phyloP scores from a whole-genome alignment of 1,284 basidiomycete genomes.

The Cryptococcus hybrid region DNA sequence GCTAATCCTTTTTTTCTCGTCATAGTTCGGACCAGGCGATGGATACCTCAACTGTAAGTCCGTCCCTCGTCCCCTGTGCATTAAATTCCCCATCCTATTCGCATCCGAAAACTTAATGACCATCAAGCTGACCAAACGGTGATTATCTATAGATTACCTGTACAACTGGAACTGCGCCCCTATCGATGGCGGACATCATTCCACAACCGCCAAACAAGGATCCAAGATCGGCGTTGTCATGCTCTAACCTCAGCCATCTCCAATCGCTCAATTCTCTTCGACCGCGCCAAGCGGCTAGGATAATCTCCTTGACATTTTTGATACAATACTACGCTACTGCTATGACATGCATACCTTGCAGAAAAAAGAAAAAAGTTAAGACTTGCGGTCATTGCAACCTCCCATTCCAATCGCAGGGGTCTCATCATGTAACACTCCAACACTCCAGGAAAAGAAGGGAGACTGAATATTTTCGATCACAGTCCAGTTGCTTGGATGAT shows the following conservation, averaged over 20 bases:
- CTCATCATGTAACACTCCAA: no score
- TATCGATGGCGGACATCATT: conserved; percentile 60
- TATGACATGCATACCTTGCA: no score
- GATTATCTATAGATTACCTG: conserved; percentile 61
- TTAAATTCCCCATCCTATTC: neutral
- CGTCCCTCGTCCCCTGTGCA: neutral
- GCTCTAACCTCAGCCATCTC: conserved; percentile 29
- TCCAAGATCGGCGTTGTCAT: conserved; percentile 50
- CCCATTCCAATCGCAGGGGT: no score
- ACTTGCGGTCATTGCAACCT: no score
- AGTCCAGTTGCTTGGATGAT: conserved; percentile 20
- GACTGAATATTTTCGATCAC: neutral
- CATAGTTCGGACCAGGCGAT: conserved; percentile 84
- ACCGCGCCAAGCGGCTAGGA: no score
- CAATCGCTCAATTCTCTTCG: neutral
- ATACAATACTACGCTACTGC: no score
- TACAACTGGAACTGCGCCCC: conserved; percentile 89
- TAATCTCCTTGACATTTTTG: no score
- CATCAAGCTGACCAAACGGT: neutral
- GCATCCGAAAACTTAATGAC: neutral
- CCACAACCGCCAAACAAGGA: conserved; percentile 31
- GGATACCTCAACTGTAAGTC: conserved; percentile 61
- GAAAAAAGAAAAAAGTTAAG: no score
- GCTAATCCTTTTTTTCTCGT: neutral
- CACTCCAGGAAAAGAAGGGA: no score